Evolutionary conservation across 2,329 filamentous ascomycete species (phyloP).

Genomic region (Ophiocordyceps australis): DNA sequence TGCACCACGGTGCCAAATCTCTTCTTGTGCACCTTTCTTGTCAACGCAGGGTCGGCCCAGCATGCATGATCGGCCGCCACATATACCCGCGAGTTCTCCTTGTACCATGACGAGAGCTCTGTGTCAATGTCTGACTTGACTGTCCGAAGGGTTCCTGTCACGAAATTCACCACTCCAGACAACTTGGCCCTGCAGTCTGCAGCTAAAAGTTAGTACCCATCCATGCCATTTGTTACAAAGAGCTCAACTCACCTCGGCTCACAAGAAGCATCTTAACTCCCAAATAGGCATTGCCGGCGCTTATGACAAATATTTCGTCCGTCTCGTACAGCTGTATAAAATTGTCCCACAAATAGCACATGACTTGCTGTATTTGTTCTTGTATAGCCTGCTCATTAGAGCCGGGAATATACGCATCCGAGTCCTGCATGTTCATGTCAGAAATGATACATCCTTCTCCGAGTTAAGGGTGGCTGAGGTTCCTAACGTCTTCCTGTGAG

Average conservation of each 20-base stretch:
- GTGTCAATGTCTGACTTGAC: conserved; percentile 63
- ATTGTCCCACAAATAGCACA: conserved; percentile 90
- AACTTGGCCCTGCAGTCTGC: conserved; percentile 48
- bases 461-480: too few relatives aligned
- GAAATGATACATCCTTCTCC: too few relatives aligned
- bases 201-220: conserved; percentile 4
- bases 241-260: conserved; percentile 42
- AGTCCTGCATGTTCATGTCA: conserved; percentile 17
- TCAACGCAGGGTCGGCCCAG: conserved; percentile 48
- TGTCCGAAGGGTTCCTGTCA: conserved; percentile 57
- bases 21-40: conserved; percentile 38
- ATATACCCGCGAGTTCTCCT: conserved; percentile 61
- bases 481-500: conserved; percentile 38
- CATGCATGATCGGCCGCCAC: conserved; percentile 59
- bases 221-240: background rate
- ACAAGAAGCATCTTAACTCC: conserved; percentile 69
- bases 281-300: conserved; percentile 75
- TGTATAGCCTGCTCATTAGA: conserved; percentile 29
- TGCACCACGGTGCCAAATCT: conserved; percentile 40
- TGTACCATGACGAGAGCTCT: conserved; percentile 67
- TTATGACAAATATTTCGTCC: conserved; percentile 67
- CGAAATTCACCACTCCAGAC: conserved; percentile 62
- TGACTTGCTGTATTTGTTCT: conserved; percentile 50
- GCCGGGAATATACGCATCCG: conserved; percentile 25
- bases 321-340: conserved; percentile 66